A percentile compares a stretch with the other conserved stretches of the same genome.
Conservation (phyloP, 2,329 filamentous ascomycete species). For the Aquanectria penicillioides region DNA sequence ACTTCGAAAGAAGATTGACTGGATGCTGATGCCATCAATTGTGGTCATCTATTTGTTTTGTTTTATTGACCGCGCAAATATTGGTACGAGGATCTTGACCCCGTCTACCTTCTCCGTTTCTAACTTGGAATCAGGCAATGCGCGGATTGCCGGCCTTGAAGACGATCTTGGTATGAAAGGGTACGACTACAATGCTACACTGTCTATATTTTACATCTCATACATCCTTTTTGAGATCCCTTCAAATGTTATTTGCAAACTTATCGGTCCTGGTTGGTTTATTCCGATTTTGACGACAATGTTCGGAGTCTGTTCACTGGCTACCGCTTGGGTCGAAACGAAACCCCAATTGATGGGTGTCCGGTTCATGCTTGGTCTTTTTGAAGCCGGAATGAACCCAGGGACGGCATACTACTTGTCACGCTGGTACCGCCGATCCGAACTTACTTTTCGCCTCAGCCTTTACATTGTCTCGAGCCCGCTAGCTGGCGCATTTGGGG, state of each 20-base stretch:
- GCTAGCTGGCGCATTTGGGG: conserved; percentile 72
- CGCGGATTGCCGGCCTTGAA: conserved; percentile 65
- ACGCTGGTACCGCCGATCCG: conserved; percentile 68
- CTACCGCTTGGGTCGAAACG: conserved; percentile 66
- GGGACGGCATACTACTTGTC: conserved; percentile 72
- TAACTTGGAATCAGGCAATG: conserved; percentile 45
- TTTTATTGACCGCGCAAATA: conserved; percentile 77
- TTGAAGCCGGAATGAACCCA: conserved; percentile 71
- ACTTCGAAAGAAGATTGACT: not conserved
- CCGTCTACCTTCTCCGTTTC: not conserved
- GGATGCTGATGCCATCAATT: not conserved
- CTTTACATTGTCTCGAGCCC: conserved; percentile 72
- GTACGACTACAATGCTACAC: conserved; percentile 69
- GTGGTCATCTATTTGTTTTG: conserved; percentile 53
- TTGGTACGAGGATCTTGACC: conserved; percentile 55
- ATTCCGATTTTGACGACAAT: conserved; percentile 63
- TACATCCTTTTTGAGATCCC: conserved; percentile 74
- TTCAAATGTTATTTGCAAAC: conserved; percentile 68
- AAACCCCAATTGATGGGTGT: conserved; percentile 59
- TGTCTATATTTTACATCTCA: conserved; percentile 70
- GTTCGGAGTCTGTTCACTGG: conserved; percentile 66
- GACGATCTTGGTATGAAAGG: conserved; percentile 61
- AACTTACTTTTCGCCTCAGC: conserved; percentile 68
- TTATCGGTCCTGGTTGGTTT: conserved; percentile 70
- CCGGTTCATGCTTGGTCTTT: conserved; percentile 66